phyloP scores from a whole-genome alignment of 2,329 filamentous ascomycete species.

The Cladophialophora immunda region DNA sequence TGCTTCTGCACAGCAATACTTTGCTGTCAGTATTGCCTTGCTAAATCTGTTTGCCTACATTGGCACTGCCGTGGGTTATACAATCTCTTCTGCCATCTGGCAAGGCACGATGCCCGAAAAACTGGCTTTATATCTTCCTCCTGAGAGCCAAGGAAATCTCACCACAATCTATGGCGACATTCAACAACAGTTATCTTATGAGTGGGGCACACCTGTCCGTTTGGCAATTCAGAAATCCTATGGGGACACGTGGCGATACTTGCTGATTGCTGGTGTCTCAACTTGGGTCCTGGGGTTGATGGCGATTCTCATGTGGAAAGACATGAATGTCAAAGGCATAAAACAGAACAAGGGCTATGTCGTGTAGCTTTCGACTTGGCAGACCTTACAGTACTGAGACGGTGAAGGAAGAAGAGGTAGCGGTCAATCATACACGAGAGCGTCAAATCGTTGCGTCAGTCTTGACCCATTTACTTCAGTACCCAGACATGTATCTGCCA shows the following conservation, averaged over 20 bases:
- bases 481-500: neutral
- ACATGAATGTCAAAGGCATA: constrained; percentile 38
- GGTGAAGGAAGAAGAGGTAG: neutral
- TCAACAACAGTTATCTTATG: constrained; percentile 60
- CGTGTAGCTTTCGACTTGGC: constrained; percentile 17
- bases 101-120: constrained; percentile 46
- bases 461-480: neutral
- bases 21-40: constrained; percentile 54
- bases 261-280: constrained; percentile 48
- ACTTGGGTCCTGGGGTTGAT: constrained; percentile 26
- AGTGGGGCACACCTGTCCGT: constrained; percentile 51
- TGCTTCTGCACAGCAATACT: constrained; percentile 59
- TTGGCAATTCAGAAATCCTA: constrained; percentile 58
- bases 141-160: constrained; percentile 48
- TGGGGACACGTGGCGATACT: constrained; percentile 55
- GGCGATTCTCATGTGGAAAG: constrained; percentile 33
- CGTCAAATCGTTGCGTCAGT: neutral
- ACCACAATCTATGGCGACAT: constrained; percentile 63
- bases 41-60: constrained; percentile 45
- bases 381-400: neutral
- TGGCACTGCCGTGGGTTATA: constrained; percentile 46
- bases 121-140: constrained; percentile 50
- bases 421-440: neutral
- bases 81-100: constrained; percentile 47
- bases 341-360: constrained; percentile 37